phyloP scores from a whole-genome alignment of 129 eudicot species.

The Ambrosia artemisiifolia region DNA sequence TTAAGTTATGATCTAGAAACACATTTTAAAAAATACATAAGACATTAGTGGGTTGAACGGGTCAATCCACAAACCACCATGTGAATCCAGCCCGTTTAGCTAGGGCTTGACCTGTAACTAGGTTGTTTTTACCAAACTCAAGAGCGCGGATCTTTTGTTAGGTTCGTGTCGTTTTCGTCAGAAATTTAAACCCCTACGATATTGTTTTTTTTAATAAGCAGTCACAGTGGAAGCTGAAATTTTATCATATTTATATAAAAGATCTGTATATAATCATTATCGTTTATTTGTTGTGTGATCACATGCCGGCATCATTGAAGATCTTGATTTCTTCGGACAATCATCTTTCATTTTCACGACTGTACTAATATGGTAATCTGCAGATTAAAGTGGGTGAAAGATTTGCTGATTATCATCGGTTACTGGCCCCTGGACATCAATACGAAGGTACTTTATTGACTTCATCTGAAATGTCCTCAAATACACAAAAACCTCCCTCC shows the following conservation, averaged over 20 bases:
- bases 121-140: too few species aligned
- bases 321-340: neutral
- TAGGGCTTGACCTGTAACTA: too few species aligned
- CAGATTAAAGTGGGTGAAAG: slow-evolving; percentile 67
- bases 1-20: too few species aligned
- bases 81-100: too few species aligned
- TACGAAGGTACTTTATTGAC: slow-evolving; percentile 63
- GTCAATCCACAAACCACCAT: too few species aligned
- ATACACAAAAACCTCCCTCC: neutral
- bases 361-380: slow-evolving; percentile 6
- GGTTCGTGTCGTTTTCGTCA: too few species aligned
- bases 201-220: too few species aligned
- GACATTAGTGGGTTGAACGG: too few species aligned
- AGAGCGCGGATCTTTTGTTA: too few species aligned
- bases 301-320: slow-evolving; percentile 3
- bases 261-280: neutral
- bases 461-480: neutral
- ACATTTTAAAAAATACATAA: too few species aligned
- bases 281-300: neutral
- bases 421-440: slow-evolving; percentile 66
- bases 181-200: too few species aligned
- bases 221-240: neutral
- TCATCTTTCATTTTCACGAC: neutral
- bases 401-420: slow-evolving; percentile 84
- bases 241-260: neutral